phyloP scores from a whole-genome alignment of 2,329 filamentous ascomycete species.

The Ophiostoma quercus region DNA sequence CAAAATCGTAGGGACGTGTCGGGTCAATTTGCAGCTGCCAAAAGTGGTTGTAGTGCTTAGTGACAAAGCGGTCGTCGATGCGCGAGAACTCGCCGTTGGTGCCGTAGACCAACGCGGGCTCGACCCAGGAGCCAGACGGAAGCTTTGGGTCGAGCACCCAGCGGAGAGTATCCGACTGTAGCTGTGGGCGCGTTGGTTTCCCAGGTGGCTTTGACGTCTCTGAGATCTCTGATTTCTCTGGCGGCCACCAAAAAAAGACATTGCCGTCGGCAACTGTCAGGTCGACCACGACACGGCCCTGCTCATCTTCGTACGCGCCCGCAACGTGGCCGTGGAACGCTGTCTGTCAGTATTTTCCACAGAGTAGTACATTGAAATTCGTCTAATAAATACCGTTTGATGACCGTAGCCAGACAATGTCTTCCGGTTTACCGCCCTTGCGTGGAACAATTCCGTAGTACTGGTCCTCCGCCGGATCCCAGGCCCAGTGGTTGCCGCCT shows the following conservation, averaged over 20 bases:
- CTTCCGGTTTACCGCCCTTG: conserved; percentile 45
- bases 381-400: conserved; percentile 41
- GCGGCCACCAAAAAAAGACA: conserved; percentile 45
- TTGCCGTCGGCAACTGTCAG: conserved; percentile 42
- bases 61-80: conserved; percentile 45
- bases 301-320: conserved; percentile 44
- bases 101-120: conserved; percentile 36
- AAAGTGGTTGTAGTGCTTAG: conserved; percentile 43
- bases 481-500: conserved; percentile 48
- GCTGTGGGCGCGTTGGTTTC: conserved; percentile 32
- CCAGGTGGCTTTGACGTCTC: neutral
- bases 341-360: conserved; percentile 23
- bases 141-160: conserved; percentile 40
- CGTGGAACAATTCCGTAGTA: conserved; percentile 51
- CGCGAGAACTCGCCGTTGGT: conserved; percentile 47
- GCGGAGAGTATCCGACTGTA: conserved; percentile 39
- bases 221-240: conserved; percentile 18
- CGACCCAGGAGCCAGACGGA: conserved; percentile 36
- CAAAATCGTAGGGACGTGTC: conserved; percentile 41
- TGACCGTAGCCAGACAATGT: conserved; percentile 49
- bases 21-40: conserved; percentile 41
- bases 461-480: conserved; percentile 51
- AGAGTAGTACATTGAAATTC: too few species aligned
- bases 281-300: conserved; percentile 43
- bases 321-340: conserved; percentile 46